Base-by-base conservation (phyloP, 2,329 filamentous ascomycete species). In the Hypoxylon sp. region DNA sequence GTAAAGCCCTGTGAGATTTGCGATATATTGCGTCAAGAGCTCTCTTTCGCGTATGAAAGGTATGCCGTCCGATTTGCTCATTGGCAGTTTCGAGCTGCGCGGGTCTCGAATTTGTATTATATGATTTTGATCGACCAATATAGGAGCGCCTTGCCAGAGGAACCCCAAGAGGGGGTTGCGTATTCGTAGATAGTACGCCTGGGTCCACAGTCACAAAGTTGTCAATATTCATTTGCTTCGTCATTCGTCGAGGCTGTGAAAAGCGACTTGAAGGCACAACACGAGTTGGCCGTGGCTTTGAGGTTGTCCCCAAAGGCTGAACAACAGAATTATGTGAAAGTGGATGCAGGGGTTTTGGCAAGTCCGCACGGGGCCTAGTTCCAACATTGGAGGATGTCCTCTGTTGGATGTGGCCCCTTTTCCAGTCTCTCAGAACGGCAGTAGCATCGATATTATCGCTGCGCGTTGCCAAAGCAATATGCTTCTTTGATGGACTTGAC, bases 381-480 rank as follows among this genome's bases (percentile, higher is more conserved):
- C 23, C 56, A 63, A 65, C 49, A 20, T 66, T 66, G n/a, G 69
- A 58, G 7, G 73, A 58, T 13, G 61, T 66, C 19, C 72, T 73
- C 34, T 76, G 78, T 20, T 70, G 69, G 11, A 83, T 82, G 12
- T 69, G 73, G 3, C 81, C 81, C n/a, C 64, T 67, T 60, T 71
- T 81, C 84, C 84, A 88, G 41, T 78, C 71, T 26, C 73, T 70
- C 15, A 88, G 67, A 7, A 81, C 72, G 5, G 74, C 74, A 7
- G 76, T 69, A 1, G 77, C 83, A 63, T 87, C 84, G 12, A 82
- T 56, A 51, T 85, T 82, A 61, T 87, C 84, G 57, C 73, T 72
- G n/a, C 82, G 77, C 20, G 75, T 84, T 15, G 80, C 82, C n/a
- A 88, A 71, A 47, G 78, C 75, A 52, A 88, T 83, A n/a, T 72